Evolutionary conservation across 2,329 filamentous ascomycete genomes (phyloP).

Genomic region (Tolypocladium tundrense): DNA sequence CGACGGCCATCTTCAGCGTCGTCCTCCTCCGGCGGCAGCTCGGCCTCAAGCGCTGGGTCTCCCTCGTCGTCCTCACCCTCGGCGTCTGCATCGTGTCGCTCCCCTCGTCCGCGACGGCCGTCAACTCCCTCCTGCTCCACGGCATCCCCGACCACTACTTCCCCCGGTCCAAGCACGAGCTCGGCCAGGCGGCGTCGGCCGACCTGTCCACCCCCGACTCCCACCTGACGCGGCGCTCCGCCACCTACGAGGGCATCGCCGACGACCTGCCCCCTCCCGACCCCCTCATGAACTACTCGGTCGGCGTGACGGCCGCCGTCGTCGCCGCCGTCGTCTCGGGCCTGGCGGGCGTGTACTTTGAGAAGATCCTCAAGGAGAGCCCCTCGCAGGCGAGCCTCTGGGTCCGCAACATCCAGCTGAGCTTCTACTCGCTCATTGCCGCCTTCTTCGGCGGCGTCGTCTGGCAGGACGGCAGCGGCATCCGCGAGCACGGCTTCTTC

Average conservation of each 20-base stretch:
- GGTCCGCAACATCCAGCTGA: slow-evolving; percentile 90
- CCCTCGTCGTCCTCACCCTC: slow-evolving; percentile 66
- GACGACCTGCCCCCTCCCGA: slow-evolving; percentile 41
- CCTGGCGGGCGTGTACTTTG: slow-evolving; percentile 76
- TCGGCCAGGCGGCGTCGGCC: slow-evolving; percentile 41
- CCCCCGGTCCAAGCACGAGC: slow-evolving; percentile 67
- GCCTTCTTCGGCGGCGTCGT: slow-evolving; percentile 78
- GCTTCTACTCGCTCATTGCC: slow-evolving; percentile 87
- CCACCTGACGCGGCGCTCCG: slow-evolving; percentile 53
- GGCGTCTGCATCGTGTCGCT: slow-evolving; percentile 83
- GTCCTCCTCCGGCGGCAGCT: slow-evolving; percentile 62
- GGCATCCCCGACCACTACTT: slow-evolving; percentile 60
- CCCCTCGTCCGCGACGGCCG: slow-evolving; percentile 46
- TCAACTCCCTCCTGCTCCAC: slow-evolving; percentile 49
- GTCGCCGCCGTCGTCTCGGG: slow-evolving; percentile 72
- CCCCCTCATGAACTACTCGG: slow-evolving; percentile 59
- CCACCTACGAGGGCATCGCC: slow-evolving; percentile 82
- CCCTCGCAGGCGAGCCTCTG: slow-evolving; percentile 67
- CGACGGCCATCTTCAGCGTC: slow-evolving; percentile 80
- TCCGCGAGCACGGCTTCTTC: slow-evolving; percentile 81
- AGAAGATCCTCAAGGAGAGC: slow-evolving; percentile 88
- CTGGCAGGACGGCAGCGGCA: slow-evolving; percentile 76
- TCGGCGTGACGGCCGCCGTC: slow-evolving; percentile 71
- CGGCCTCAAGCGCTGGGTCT: slow-evolving; percentile 65
- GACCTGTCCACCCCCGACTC: slow-evolving; percentile 7